Percentiles rank a stretch among this genome's conserved stretches.
phyloP scores from a whole-genome alignment of 352 stramenopile species.

The Globisporangium echinulatum region DNA sequence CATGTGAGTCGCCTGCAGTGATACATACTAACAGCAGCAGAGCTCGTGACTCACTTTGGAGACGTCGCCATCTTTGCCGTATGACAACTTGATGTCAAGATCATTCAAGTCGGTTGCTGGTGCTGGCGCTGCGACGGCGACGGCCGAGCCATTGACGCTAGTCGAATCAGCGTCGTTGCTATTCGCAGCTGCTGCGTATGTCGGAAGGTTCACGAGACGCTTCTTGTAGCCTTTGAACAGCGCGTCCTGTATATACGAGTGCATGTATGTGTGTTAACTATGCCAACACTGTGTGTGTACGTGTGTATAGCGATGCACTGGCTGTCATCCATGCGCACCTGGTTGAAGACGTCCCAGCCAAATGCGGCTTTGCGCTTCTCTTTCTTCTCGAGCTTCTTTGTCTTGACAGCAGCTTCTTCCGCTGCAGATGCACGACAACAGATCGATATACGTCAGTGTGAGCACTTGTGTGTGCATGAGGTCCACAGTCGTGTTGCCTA shows the following conservation, averaged over 20 bases:
- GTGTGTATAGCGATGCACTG: neutral
- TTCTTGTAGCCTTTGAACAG: conserved; percentile 86
- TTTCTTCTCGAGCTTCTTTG: conserved; percentile 67
- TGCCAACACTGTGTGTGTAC: too few species aligned
- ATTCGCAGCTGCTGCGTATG: conserved; percentile 11
- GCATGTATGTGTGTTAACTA: too few species aligned
- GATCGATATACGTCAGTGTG: neutral
- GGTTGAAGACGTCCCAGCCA: conserved; percentile 83
- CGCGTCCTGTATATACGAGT: conserved; percentile 40
- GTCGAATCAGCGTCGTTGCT: conserved; percentile 7
- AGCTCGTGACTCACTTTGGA: conserved; percentile 29
- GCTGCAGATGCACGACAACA: conserved; percentile 17
- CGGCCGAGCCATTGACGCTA: conserved; percentile 3
- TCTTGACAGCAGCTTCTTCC: conserved; percentile 42
- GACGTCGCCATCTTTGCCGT: conserved; percentile 53
- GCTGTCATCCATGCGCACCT: conserved; percentile 8
- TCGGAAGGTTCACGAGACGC: conserved; percentile 53
- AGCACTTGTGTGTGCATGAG: neutral
- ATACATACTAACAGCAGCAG: neutral
- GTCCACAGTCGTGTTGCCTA: neutral
- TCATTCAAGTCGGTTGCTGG: conserved; percentile 2
- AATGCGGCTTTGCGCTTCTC: conserved; percentile 77
- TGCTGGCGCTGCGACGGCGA: neutral
- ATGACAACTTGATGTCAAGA: conserved; percentile 57
- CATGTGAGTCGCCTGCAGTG: too few species aligned